These are phyloP conservation scores for Jatropha podagrica DNA, from an alignment of 441 rosid species.

Conservation along the genomic window DNA sequence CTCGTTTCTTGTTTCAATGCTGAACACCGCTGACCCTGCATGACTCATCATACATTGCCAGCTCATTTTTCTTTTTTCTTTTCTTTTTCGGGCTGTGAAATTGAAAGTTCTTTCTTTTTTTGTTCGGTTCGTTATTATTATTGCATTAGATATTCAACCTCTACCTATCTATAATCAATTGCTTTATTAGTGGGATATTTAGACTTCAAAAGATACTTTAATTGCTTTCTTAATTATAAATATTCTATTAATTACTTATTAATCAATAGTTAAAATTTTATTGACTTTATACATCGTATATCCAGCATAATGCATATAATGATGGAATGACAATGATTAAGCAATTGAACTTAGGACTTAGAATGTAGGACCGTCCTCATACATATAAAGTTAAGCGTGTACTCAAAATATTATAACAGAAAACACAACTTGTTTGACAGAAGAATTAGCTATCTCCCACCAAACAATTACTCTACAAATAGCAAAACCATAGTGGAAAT, in stretches of 20 bases:
- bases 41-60: slow-evolving; percentile 32
- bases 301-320: too few species aligned
- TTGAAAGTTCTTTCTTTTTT: neutral
- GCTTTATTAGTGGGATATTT: neutral
- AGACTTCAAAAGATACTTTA: neutral
- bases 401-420: slow-evolving; percentile 16
- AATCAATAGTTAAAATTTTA: too few species aligned
- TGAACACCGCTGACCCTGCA: slow-evolving; percentile 28
- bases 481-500: neutral
- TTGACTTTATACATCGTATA: too few species aligned
- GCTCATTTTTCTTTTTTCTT: neutral
- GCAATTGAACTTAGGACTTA: too few species aligned
- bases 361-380: neutral
- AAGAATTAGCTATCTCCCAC: neutral
- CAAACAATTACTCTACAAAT: slow-evolving; percentile 2
- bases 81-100: neutral
- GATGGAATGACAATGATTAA: too few species aligned
- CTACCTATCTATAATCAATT: neutral
- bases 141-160: neutral
- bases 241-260: too few species aligned
- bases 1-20: slow-evolving; percentile 30
- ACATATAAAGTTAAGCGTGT: slow-evolving; percentile 9
- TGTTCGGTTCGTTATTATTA: neutral
- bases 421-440: neutral
- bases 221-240: too few species aligned